Evolutionary conservation across 2,329 filamentous ascomycete species (phyloP).

Genomic region (Triangularia setosa): DNA sequence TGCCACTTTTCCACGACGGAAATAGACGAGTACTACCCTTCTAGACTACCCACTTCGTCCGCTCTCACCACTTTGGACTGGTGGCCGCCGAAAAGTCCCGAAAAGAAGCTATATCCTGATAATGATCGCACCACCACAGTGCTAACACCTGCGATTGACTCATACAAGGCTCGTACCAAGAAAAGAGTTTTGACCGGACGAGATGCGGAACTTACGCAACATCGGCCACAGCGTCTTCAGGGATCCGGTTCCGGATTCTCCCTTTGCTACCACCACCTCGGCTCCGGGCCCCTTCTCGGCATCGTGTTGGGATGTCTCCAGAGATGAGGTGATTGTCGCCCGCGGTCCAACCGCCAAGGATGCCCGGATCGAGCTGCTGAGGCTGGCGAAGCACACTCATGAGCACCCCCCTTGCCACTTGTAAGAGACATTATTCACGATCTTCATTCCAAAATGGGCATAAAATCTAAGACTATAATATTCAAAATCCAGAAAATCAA

Average conservation of each 20-base stretch:
- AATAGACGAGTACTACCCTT: slow-evolving; percentile 5
- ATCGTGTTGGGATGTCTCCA: slow-evolving; percentile 78
- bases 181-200: slow-evolving; percentile 22
- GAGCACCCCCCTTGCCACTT: slow-evolving; percentile 35
- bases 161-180: slow-evolving; percentile 5
- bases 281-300: slow-evolving; percentile 61
- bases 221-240: slow-evolving; percentile 65
- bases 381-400: slow-evolving; percentile 42
- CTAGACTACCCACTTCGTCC: not conserved
- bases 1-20: slow-evolving; percentile 3
- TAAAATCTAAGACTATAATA: slow-evolving; percentile 27
- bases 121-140: slow-evolving; percentile 6
- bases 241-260: slow-evolving; percentile 31
- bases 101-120: slow-evolving; percentile 12
- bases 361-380: slow-evolving; percentile 68
- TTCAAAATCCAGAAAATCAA: slow-evolving; percentile 28
- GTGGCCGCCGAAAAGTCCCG: slow-evolving; percentile 17
- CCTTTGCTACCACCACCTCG: not conserved
- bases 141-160: slow-evolving; percentile 5
- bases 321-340: slow-evolving; percentile 74
- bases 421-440: slow-evolving; percentile 32
- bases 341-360: slow-evolving; percentile 73
- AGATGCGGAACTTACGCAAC: slow-evolving; percentile 86
- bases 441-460: not conserved
- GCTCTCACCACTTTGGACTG: not conserved